Evolutionary conservation across 345 rosid species (phyloP).

Genomic region (Diplotaxis tenuifolia): DNA sequence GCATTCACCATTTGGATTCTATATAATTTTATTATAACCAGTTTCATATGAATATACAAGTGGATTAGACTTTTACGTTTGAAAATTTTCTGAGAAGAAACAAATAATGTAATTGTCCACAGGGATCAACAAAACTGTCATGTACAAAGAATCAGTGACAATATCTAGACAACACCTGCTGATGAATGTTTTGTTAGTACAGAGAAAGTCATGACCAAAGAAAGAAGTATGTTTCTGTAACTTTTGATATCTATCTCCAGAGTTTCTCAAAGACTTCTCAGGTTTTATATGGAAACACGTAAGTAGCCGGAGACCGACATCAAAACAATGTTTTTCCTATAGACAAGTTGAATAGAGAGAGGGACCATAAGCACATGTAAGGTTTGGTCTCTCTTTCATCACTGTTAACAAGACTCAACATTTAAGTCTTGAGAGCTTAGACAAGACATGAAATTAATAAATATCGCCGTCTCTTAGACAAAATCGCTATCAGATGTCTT

Average conservation of each 20-base stretch:
- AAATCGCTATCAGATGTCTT: conserved; percentile 16
- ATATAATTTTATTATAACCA: background rate
- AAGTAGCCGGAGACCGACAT: conserved; percentile 17
- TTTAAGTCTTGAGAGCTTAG: conserved; percentile 31
- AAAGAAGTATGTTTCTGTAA: conserved; percentile 23
- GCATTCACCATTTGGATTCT: too few relatives aligned
- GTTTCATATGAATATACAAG: conserved; percentile 19
- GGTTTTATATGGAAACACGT: conserved; percentile 24
- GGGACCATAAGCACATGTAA: conserved; percentile 37
- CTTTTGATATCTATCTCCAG: background rate
- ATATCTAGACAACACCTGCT: conserved; percentile 26
- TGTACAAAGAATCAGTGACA: conserved; percentile 34
- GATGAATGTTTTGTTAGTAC: conserved; percentile 29
- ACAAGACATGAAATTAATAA: conserved; percentile 25
- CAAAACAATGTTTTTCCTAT: background rate
- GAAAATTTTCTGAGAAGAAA: background rate
- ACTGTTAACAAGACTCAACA: conserved; percentile 29
- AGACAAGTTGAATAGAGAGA: conserved; percentile 28
- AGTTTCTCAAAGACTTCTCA: background rate
- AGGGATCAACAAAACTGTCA: conserved; percentile 9
- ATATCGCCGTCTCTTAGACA: conserved; percentile 14
- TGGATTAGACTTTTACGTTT: conserved; percentile 20
- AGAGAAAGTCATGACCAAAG: conserved; percentile 11
- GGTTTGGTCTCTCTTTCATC: conserved; percentile 29
- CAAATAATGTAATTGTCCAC: background rate